A percentile compares a stretch with the other conserved stretches of the same genome.
These are phyloP conservation scores for Leccinum sublutescens DNA, from an alignment of 768 basidiomycete species.

Conservation along the genomic window DNA sequence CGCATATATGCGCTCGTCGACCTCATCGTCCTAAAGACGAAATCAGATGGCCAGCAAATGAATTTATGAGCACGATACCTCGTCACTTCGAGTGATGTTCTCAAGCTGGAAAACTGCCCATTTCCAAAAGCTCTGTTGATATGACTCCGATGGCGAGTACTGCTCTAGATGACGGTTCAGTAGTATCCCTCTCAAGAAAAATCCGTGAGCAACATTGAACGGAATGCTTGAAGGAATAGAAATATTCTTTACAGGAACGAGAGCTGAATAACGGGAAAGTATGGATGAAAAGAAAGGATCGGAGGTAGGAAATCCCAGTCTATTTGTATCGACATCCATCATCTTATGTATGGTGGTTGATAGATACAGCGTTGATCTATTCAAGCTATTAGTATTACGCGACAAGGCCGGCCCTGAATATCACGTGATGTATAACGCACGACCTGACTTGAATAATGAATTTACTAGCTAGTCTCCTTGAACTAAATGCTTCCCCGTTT, in stretches of 20 bases:
- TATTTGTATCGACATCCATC: not conserved
- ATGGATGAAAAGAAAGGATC: conserved; percentile 38
- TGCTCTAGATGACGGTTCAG: conserved; percentile 48
- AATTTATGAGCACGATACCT: conserved; percentile 40
- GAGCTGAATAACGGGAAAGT: conserved; percentile 51
- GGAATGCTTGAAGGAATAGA: conserved; percentile 39
- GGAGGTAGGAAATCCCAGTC: not conserved
- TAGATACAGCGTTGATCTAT: no score
- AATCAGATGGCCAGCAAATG: conserved; percentile 1
- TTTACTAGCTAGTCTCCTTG: conserved; percentile 12
- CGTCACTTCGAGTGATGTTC: conserved; percentile 33
- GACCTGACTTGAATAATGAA: conserved; percentile 1
- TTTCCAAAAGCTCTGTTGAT: conserved; percentile 73
- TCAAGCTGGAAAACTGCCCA: conserved; percentile 61
- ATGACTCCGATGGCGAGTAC: conserved; percentile 64
- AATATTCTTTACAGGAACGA: conserved; percentile 45
- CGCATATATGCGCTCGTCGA: conserved; percentile 64
- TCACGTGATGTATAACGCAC: conserved; percentile 21
- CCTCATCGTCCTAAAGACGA: conserved; percentile 49
- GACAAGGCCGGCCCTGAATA: conserved; percentile 19
- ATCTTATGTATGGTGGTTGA: no score
- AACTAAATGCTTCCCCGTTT: conserved; percentile 25
- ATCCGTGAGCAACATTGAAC: conserved; percentile 47
- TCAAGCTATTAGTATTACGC: not conserved
- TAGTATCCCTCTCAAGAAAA: conserved; percentile 53